phyloP scores from a whole-genome alignment of 352 stramenopile genomes.

The Peronospora farinosa region DNA sequence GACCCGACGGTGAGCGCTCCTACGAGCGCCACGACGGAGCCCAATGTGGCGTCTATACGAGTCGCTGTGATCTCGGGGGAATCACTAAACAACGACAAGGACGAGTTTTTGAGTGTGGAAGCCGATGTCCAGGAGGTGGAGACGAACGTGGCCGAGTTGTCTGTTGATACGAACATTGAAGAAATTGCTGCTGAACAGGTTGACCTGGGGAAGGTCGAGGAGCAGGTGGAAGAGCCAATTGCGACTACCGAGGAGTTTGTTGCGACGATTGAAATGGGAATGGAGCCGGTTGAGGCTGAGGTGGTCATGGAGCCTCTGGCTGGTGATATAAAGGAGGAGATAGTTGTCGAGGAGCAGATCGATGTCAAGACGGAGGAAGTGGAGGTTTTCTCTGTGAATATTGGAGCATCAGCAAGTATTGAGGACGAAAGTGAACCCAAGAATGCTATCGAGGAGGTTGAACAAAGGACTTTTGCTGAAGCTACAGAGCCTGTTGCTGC shows the following conservation, averaged over 20 bases:
- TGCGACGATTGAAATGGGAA: background rate
- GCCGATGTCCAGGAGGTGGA: slow-evolving; percentile 1
- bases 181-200: background rate
- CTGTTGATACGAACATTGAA: background rate
- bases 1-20: slow-evolving; percentile 37
- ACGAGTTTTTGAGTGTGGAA: background rate
- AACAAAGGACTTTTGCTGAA: background rate
- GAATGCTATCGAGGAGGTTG: background rate
- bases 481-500: background rate
- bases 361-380: background rate
- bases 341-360: background rate
- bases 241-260: background rate
- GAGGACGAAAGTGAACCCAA: background rate
- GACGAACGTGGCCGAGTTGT: background rate
- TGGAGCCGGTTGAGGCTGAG: background rate
- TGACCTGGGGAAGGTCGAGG: background rate
- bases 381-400: background rate
- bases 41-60: slow-evolving; percentile 22
- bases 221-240: background rate
- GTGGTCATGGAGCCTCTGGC: background rate
- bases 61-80: slow-evolving; percentile 6
- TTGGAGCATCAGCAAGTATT: background rate
- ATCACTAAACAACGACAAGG: background rate
- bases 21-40: slow-evolving; percentile 27
- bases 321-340: background rate